Base-by-base conservation (phyloP, 139 green algal genomes). In the Chloropicon primus region DNA sequence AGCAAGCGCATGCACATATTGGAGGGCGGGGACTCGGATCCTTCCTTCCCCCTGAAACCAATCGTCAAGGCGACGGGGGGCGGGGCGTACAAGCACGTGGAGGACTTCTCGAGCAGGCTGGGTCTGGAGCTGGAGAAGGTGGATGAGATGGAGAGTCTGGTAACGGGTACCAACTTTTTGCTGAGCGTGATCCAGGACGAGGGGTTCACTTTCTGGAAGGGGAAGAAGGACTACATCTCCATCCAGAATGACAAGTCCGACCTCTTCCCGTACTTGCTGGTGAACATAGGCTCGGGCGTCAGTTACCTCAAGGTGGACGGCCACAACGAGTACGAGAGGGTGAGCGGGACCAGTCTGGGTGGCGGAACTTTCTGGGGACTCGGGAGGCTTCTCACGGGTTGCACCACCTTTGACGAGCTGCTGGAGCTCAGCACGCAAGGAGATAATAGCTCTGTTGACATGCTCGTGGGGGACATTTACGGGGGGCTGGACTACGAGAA, bases 391-490 rank as follows among this genome's bases (percentile, higher is more conserved):
- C 91, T 80, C 26, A 88, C 76, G 72, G 74, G 82, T 3, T 78
- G 80, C 29, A 76, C 73, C 3, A 86, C 88, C 78, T 99, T 98
- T 86, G 95, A 99, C 80, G 93, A 98, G 77, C 97, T 99, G 85
- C 87, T 99, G 80, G 88, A 93, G 81, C 90, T 98, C 0, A 92
- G 79, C 74, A 86, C 84, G 78, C 54, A 88, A 27, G 96, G 95
- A 0, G 89, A 99, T 88, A 97, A 95, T 77, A 81, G 83, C 73
- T 28, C 21, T 79, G 93, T 98, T 23, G 95, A 99, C 86, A 98
- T 99, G 95, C 86, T 99, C 24, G 95, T 99, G 25, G 95, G 95
- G 1, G 95, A 99, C 82, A 99, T 99, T 80, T 99, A 99, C 78
- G 95, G 94, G 2, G 90, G 93, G 2, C 75, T 92, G 0, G 95